phyloP scores from a whole-genome alignment of 2,329 filamentous ascomycete species.

The Penicillium sp. region DNA sequence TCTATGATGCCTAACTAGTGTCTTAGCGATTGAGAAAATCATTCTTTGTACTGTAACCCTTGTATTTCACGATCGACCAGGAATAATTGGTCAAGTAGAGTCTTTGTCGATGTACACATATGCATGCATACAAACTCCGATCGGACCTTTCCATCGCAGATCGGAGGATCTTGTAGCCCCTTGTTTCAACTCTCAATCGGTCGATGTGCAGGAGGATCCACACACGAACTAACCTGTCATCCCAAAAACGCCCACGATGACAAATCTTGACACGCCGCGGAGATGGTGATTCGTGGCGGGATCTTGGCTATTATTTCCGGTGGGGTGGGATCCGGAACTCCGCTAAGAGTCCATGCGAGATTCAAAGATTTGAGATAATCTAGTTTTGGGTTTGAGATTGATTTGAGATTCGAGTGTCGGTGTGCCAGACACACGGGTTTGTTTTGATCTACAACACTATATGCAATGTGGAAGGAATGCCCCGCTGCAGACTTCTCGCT shows the following conservation, averaged over 20 bases:
- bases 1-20: not conserved
- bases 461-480: not conserved
- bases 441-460: too few relatives aligned
- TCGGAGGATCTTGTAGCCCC: not conserved
- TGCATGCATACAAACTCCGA: too few relatives aligned
- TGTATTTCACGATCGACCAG: too few relatives aligned
- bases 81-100: too few relatives aligned
- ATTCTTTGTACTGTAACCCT: too few relatives aligned
- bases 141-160: not conserved
- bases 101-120: too few relatives aligned
- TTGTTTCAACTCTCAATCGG: not conserved
- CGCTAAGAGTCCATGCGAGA: not conserved
- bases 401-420: not conserved
- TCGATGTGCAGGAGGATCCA: not conserved
- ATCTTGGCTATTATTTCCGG: not conserved
- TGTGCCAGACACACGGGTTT: not conserved
- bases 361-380: not conserved
- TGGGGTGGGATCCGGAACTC: not conserved
- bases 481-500: not conserved
- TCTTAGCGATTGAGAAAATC: not conserved
- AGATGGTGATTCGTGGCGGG: slow-evolving; percentile 4
- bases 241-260: slow-evolving; percentile 7
- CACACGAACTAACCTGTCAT: slow-evolving; percentile 5
- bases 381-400: not conserved
- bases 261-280: slow-evolving; percentile 20